A percentile compares a stretch with the other conserved stretches of the same genome.
These are phyloP conservation scores for Tolypocladium nubicola DNA, from an alignment of 2,329 filamentous ascomycete species.

Conservation along the genomic window DNA sequence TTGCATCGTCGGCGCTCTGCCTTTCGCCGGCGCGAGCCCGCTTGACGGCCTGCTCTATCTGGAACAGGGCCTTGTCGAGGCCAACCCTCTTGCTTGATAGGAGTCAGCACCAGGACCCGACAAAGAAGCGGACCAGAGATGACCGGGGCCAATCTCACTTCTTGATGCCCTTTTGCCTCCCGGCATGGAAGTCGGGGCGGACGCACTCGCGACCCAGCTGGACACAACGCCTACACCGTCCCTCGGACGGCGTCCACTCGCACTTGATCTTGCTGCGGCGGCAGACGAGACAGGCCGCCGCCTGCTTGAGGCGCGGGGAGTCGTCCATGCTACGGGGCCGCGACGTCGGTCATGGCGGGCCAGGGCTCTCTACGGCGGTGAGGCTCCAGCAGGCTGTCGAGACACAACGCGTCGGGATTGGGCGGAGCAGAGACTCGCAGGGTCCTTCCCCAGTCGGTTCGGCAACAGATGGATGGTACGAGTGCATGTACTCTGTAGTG, in stretches of 20 bases:
- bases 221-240: constrained; percentile 50
- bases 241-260: constrained; percentile 40
- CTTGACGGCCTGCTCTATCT: constrained; percentile 60
- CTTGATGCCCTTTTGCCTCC: constrained; percentile 65
- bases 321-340: constrained; percentile 6
- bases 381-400: background rate
- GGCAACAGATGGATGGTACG: background rate
- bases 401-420: background rate
- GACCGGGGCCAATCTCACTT: constrained; percentile 38
- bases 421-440: background rate
- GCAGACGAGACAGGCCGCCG: constrained; percentile 54
- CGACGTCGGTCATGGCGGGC: background rate
- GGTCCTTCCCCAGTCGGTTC: background rate
- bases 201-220: constrained; percentile 51
- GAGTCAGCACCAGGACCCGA: background rate
- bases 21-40: constrained; percentile 35
- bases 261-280: constrained; percentile 60
- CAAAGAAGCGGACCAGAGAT: background rate
- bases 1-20: constrained; percentile 31
- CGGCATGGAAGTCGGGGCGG: constrained; percentile 62
- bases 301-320: constrained; percentile 23
- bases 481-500: no score
- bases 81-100: constrained; percentile 56
- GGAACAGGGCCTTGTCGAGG: constrained; percentile 62
- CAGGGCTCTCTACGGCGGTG: background rate